Evolutionary conservation across 495 filamentous ascomycete genomes (phyloP).

Genomic region (Penicillium verhagenii): DNA sequence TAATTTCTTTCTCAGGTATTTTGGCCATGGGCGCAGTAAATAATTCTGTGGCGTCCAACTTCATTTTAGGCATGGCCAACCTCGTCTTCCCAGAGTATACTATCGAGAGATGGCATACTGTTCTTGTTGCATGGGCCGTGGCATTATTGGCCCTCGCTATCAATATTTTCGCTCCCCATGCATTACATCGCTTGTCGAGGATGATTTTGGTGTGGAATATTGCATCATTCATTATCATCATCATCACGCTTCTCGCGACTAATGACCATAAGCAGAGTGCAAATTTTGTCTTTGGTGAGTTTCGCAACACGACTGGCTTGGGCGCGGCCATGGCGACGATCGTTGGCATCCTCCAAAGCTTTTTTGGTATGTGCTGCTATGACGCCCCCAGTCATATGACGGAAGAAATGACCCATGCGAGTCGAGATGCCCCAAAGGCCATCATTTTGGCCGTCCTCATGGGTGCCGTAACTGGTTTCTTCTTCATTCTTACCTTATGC

Average conservation of each 20-base stretch:
- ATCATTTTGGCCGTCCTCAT: constrained; percentile 34
- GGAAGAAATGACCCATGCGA: constrained; percentile 24
- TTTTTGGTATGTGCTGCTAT: constrained; percentile 54
- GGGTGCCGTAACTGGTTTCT: constrained; percentile 50
- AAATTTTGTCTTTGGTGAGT: constrained; percentile 52
- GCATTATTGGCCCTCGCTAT: constrained; percentile 32
- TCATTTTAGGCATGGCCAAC: constrained; percentile 50
- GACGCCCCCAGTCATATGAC: constrained; percentile 41
- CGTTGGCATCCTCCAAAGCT: constrained; percentile 49
- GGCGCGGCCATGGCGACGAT: constrained; percentile 45
- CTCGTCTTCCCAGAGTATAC: constrained; percentile 44
- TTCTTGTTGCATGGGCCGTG: constrained; percentile 47
- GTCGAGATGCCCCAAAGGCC: constrained; percentile 21
- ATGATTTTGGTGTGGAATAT: constrained; percentile 53
- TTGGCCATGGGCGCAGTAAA: constrained; percentile 52
- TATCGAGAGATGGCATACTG: constrained; percentile 54
- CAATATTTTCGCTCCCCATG: constrained; percentile 46
- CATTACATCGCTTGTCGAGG: constrained; percentile 47
- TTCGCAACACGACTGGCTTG: constrained; percentile 54
- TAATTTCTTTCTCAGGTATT: too few species aligned
- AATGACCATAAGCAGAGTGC: constrained; percentile 51
- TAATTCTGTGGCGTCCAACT: constrained; percentile 51
- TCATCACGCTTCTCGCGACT: constrained; percentile 46
- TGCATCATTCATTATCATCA: constrained; percentile 45
- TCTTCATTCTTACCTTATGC: constrained; percentile 48